Conservation (phyloP, 2,329 filamentous ascomycete species). For the Pyricularia sp. region DNA sequence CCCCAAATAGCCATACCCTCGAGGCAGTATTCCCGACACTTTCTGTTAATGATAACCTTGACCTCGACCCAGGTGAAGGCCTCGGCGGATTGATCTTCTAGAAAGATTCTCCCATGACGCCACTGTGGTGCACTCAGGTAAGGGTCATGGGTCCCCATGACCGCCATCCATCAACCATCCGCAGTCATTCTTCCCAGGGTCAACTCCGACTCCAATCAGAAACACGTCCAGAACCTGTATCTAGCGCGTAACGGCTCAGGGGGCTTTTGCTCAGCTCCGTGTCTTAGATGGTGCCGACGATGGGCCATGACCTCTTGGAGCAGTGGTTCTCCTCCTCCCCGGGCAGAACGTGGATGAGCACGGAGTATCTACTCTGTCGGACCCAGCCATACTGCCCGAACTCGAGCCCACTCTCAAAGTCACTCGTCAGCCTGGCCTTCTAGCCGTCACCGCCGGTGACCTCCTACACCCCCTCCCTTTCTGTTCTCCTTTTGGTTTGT, state of each 20-base stretch:
- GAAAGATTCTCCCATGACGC: neutral
- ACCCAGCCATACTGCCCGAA: neutral
- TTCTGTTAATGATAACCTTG: neutral
- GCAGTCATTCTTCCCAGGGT: neutral
- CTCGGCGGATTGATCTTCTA: neutral
- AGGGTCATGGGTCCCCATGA: neutral
- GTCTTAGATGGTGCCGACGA: neutral
- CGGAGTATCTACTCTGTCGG: neutral
- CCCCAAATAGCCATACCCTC: neutral
- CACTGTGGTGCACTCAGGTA: neutral
- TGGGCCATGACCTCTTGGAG: neutral
- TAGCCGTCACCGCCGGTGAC: neutral
- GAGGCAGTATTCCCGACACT: too few relatives aligned
- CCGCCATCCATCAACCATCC: neutral
- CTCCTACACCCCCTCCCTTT: neutral
- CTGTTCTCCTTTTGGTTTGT: too few relatives aligned
- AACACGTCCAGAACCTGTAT: neutral
- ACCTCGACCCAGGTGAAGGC: neutral
- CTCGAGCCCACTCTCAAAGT: neutral
- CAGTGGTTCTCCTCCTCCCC: neutral
- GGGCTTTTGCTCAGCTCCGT: neutral
- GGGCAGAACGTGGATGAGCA: neutral
- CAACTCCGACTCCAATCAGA: neutral
- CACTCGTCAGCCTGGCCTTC: neutral
- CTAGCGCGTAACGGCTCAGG: neutral